Evolutionary conservation across 1,284 basidiomycete species (phyloP).

Genomic region (Ustilago vetiveriae): DNA sequence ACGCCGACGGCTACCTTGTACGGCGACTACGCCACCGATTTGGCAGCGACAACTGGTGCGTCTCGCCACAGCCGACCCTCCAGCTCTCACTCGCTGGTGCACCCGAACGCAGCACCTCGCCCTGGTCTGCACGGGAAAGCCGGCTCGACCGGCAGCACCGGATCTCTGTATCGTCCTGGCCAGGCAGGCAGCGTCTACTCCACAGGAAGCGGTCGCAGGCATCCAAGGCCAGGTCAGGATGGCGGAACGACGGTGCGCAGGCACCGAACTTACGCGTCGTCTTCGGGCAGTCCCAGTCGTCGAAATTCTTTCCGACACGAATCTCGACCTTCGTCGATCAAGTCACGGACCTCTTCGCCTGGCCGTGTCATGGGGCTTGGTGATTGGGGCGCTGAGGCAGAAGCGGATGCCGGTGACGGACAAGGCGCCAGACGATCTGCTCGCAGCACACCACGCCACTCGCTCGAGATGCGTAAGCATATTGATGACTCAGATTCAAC

Average conservation of each 20-base stretch:
- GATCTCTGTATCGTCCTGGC: slow-evolving; percentile 31
- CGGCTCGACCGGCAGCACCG: slow-evolving; percentile 51
- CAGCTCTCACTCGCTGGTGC: slow-evolving; percentile 51
- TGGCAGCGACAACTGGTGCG: slow-evolving; percentile 14
- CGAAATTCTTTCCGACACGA: slow-evolving; percentile 34
- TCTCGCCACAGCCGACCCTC: slow-evolving; percentile 49
- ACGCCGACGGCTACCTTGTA: slow-evolving; percentile 56
- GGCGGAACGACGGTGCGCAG: slow-evolving; percentile 54
- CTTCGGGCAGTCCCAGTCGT: slow-evolving; percentile 42
- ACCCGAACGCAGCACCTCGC: slow-evolving; percentile 23
- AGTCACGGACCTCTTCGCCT: slow-evolving; percentile 42
- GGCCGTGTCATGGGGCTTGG: slow-evolving; percentile 23
- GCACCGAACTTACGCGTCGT: slow-evolving; percentile 48
- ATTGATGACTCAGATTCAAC: slow-evolving; percentile 2
- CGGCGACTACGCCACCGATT: slow-evolving; percentile 33
- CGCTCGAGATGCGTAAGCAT: slow-evolving; percentile 28
- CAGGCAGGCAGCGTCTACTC: slow-evolving; percentile 46
- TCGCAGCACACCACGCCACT: slow-evolving; percentile 42
- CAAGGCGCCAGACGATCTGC: slow-evolving; percentile 16
- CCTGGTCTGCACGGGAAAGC: slow-evolving; percentile 46
- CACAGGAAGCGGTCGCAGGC: slow-evolving; percentile 43
- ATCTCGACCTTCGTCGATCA: slow-evolving; percentile 41
- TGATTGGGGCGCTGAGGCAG: slow-evolving; percentile 22
- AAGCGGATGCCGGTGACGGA: slow-evolving; percentile 9
- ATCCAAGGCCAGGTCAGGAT: slow-evolving; percentile 44